Evolutionary conservation across 2,329 filamentous ascomycete genomes (phyloP).

Genomic region (Arthrinium puccinioides): DNA sequence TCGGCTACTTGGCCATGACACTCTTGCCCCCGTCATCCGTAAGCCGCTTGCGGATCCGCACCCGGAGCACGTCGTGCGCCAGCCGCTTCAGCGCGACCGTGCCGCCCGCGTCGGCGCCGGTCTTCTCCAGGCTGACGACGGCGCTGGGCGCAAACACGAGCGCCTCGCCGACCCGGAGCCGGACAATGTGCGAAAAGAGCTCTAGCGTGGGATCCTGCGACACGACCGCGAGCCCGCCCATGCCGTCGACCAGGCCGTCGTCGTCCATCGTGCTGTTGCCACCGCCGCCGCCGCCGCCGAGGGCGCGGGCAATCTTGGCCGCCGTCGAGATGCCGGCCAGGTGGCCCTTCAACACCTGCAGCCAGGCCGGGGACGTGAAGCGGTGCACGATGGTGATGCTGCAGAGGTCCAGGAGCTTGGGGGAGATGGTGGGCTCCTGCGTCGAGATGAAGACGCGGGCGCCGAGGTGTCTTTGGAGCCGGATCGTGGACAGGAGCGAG

Average conservation of each 20-base stretch:
- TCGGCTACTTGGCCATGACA: slow-evolving; percentile 38
- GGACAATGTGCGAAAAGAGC: slow-evolving; percentile 34
- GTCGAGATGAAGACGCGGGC: slow-evolving; percentile 65
- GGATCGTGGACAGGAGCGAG: slow-evolving; percentile 53
- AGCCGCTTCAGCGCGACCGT: slow-evolving; percentile 18
- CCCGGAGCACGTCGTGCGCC: slow-evolving; percentile 30
- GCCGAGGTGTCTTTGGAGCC: slow-evolving; percentile 64
- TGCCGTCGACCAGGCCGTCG: slow-evolving; percentile 16
- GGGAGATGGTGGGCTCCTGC: slow-evolving; percentile 68
- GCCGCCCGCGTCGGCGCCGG: not conserved
- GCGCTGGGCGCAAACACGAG: slow-evolving; percentile 39
- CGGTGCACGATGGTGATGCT: slow-evolving; percentile 66
- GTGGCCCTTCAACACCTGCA: slow-evolving; percentile 33
- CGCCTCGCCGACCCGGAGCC: slow-evolving; percentile 35
- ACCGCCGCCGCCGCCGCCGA: not conserved
- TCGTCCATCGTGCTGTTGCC: slow-evolving; percentile 1
- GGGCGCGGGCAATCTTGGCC: not conserved
- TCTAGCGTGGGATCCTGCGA: slow-evolving; percentile 16
- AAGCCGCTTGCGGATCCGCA: slow-evolving; percentile 32
- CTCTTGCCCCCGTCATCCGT: slow-evolving; percentile 37
- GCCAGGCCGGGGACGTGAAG: slow-evolving; percentile 62
- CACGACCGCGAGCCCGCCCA: not conserved
- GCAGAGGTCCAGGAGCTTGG: slow-evolving; percentile 62
- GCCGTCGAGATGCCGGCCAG: slow-evolving; percentile 34
- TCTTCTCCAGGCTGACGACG: slow-evolving; percentile 22